Base-by-base conservation (phyloP, 208 protist genomes). In the Leishmania tarentolae region DNA sequence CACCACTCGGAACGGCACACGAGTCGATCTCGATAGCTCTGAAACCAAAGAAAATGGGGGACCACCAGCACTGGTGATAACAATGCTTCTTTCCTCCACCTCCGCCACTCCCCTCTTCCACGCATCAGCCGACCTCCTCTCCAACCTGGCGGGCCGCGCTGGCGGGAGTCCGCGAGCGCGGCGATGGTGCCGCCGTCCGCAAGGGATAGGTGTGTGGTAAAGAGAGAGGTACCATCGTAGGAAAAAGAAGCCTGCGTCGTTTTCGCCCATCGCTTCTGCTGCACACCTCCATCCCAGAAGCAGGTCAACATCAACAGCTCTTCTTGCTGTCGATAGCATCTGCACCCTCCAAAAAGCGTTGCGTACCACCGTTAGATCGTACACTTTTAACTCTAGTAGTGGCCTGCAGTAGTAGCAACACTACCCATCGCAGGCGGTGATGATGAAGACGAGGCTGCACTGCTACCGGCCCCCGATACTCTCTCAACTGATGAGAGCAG, bases 401-500 rank as follows among this genome's bases (percentile, higher is more conserved):
- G 35, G 6, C 52, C 72, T 37, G 72, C 13, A 17, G 50, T 44
- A n/a, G 72, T 31, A n/a, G 17, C 31, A 63, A 31, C 72, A 44
- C 72, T 61, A 24, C n/a, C 47, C 1, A 19, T 50, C 15, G 70
- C 71, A 17, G 37, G 72, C 72, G 57, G 47, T 1, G 72, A 66
- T 5, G 82, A 78, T 21, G 82, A 74, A 0, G 63, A 79, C 6
- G 82, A 75, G 35, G 50, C 46, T 28, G 50, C 50, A n/a, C 71
- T 73, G 68, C 75, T 77, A 59, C 71, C 76, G 3, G 82, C 69
- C 5, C 82, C 42, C 37, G 75, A 78, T 35, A 40, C 61, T 24
- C 84, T 75, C 37, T 86, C 87, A 6, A 88, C 66, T 3, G 87
- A 88, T 2, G 71, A n/a, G n/a, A 91, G 80, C 17, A 91, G 68